phyloP scores from a whole-genome alignment of 768 basidiomycete genomes.

The Dendrothele bispora region DNA sequence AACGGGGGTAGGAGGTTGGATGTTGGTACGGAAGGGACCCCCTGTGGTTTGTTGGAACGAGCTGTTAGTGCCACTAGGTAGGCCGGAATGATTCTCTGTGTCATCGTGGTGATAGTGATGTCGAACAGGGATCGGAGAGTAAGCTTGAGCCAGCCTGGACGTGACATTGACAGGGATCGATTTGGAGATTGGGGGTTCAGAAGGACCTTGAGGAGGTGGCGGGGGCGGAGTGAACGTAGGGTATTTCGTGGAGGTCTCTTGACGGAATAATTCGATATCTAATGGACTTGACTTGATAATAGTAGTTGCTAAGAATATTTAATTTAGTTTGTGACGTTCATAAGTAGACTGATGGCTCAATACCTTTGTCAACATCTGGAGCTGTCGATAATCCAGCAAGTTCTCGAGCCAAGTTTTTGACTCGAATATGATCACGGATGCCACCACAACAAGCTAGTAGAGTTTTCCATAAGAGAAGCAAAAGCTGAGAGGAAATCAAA shows the following conservation, averaged over 20 bases:
- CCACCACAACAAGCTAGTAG: constrained; percentile 92
- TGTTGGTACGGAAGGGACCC: constrained; percentile 34
- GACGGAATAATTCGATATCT: constrained; percentile 86
- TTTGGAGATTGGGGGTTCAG: constrained; percentile 24
- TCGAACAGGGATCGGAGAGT: constrained; percentile 89
- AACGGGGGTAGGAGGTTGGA: constrained; percentile 84
- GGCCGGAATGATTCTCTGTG: constrained; percentile 48
- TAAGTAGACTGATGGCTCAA: constrained; percentile 1
- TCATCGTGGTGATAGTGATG: constrained; percentile 93
- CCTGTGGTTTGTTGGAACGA: constrained; percentile 1
- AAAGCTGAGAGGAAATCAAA: constrained; percentile 52
- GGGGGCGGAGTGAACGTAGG: constrained; percentile 84
- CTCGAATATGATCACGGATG: constrained; percentile 79
- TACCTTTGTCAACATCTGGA: constrained; percentile 46
- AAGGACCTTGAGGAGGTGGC: constrained; percentile 33
- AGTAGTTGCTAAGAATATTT: constrained; percentile 37
- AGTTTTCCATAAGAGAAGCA: constrained; percentile 94
- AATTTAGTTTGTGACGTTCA: constrained; percentile 7
- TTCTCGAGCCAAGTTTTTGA: constrained; percentile 84
- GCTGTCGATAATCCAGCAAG: constrained; percentile 68
- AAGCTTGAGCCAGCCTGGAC: constrained; percentile 82
- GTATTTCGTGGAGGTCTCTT: constrained; percentile 93
- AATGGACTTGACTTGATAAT: constrained; percentile 88
- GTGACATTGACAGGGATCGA: constrained; percentile 38
- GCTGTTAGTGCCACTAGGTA: constrained; percentile 25